A percentile compares a stretch with the other conserved stretches of the same genome.
phyloP scores from a whole-genome alignment of 139 green algal genomes.

The Coccomyxa sp. region DNA sequence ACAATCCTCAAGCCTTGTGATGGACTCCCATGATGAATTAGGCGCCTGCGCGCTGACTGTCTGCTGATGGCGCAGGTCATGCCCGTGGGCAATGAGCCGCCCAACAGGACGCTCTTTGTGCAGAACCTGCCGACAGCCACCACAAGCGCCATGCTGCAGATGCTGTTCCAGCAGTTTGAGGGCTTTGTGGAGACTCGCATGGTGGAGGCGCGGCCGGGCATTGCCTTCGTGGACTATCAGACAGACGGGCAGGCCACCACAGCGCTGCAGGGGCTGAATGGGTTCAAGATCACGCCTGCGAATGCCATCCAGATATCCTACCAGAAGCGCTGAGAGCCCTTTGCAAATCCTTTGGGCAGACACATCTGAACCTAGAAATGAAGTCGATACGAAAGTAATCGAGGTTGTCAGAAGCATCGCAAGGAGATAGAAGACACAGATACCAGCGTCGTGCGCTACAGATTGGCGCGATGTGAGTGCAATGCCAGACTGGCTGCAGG shows the following conservation, averaged over 20 bases:
- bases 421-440: too few species aligned
- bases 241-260: conserved; percentile 70
- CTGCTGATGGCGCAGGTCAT: too few species aligned
- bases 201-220: conserved; percentile 88
- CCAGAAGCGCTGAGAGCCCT: conserved; percentile 55
- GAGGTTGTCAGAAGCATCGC: too few species aligned
- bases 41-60: too few species aligned
- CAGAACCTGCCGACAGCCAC: conserved; percentile 85
- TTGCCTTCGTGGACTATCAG: conserved; percentile 95
- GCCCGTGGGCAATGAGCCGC: conserved; percentile 40
- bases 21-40: too few species aligned
- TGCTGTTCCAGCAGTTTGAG: conserved; percentile 95
- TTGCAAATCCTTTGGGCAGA: not conserved
- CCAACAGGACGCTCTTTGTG: conserved; percentile 95
- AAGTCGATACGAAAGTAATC: too few species aligned
- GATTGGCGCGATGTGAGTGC: too few species aligned
- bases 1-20: too few species aligned
- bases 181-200: conserved; percentile 89
- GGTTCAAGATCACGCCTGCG: conserved; percentile 88
- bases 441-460: too few species aligned
- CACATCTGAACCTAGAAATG: too few species aligned
- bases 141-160: conserved; percentile 80
- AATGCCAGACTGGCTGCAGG: too few species aligned
- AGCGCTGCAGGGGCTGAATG: conserved; percentile 82
- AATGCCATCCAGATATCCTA: conserved; percentile 88